phyloP scores from a whole-genome alignment of 2,329 filamentous ascomycete genomes.

The Pseudogymnoascus sp. region DNA sequence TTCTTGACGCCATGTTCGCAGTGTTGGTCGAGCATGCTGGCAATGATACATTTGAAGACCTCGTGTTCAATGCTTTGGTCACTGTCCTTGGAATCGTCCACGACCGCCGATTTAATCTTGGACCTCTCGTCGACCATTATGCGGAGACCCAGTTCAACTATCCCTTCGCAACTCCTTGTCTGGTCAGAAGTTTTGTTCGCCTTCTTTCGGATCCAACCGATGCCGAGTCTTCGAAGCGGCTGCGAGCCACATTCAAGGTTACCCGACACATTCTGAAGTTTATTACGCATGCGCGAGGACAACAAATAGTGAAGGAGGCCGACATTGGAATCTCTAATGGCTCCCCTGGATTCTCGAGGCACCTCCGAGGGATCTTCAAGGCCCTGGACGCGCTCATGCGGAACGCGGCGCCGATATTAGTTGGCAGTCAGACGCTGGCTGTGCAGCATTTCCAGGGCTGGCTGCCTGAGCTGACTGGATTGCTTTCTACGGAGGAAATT shows the following conservation, averaged over 20 bases:
- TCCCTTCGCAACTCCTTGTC: conserved; percentile 79
- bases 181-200: conserved; percentile 78
- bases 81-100: conserved; percentile 88
- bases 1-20: conserved; percentile 84
- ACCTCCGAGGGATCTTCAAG: conserved; percentile 81
- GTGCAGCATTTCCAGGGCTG: conserved; percentile 96
- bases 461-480: conserved; percentile 78
- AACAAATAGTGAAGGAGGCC: conserved; percentile 82
- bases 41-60: conserved; percentile 83
- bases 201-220: conserved; percentile 77
- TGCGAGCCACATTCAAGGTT: conserved; percentile 90
- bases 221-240: conserved; percentile 69
- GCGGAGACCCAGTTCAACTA: conserved; percentile 85
- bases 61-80: conserved; percentile 84
- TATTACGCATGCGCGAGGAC: conserved; percentile 78
- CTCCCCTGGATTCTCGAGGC: conserved; percentile 65
- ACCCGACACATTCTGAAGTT: conserved; percentile 89
- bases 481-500: conserved; percentile 75
- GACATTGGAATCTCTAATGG: conserved; percentile 74
- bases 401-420: conserved; percentile 72
- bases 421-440: conserved; percentile 88
- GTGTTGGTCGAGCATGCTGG: conserved; percentile 87
- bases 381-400: conserved; percentile 84
- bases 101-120: conserved; percentile 85
- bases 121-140: conserved; percentile 84